Conservation (phyloP, 371 early-diverging fungal species). For the Rhizopus delemar region DNA sequence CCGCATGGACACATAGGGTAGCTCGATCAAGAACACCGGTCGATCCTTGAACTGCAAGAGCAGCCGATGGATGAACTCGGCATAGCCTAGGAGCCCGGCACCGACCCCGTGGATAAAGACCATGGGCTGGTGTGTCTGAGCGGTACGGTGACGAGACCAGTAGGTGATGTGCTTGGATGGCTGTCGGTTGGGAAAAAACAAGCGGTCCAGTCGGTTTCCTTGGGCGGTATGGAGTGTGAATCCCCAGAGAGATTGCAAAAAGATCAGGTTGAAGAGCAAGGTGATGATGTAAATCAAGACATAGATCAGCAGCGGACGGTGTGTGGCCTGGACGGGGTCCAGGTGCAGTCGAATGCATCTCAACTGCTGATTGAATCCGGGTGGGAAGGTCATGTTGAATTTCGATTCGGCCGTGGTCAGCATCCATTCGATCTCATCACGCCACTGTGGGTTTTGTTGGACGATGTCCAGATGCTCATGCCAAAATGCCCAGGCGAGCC, state of each 20-base stretch:
- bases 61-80: constrained; percentile 54
- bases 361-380: constrained; percentile 55
- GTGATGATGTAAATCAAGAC: constrained; percentile 34
- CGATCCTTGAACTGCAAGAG: constrained; percentile 31
- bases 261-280: constrained; percentile 25
- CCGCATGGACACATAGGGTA: constrained; percentile 70
- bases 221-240: no score
- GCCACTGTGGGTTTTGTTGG: constrained; percentile 25
- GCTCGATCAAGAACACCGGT: constrained; percentile 65
- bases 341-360: constrained; percentile 60
- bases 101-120: constrained; percentile 75
- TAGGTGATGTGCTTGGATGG: constrained; percentile 17
- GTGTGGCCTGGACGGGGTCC: constrained; percentile 62
- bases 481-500: constrained; percentile 65
- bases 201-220: neutral
- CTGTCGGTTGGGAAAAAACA: neutral
- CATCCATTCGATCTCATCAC: constrained; percentile 54
- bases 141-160: constrained; percentile 27
- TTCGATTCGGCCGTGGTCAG: constrained; percentile 41
- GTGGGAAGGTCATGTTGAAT: constrained; percentile 44
- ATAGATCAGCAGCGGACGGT: constrained; percentile 64
- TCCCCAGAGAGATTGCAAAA: constrained; percentile 25
- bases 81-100: constrained; percentile 59
- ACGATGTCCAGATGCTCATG: constrained; percentile 45
- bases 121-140: constrained; percentile 48